Conservation (phyloP, 2,329 filamentous ascomycete species). For the Basipetospora chlamydospora region DNA sequence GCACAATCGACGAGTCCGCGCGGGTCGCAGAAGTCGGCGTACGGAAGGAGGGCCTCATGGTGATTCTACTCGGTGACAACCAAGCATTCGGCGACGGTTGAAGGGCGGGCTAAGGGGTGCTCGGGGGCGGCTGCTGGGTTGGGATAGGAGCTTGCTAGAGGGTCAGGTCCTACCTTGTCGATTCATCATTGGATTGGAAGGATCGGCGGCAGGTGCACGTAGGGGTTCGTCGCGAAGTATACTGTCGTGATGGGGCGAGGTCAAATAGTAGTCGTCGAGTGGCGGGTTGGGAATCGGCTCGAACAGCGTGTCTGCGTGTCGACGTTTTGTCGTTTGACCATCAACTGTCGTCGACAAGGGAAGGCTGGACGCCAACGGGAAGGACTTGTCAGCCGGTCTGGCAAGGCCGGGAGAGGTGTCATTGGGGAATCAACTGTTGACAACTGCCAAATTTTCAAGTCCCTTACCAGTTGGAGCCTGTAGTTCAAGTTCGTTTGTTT, state of each 20-base stretch:
- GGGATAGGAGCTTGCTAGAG: not conserved
- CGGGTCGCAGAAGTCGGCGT: too few species aligned
- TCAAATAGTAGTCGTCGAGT: too few species aligned
- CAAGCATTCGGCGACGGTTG: not conserved
- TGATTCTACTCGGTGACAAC: not conserved
- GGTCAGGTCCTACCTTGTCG: slow-evolving; percentile 38
- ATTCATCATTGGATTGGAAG: slow-evolving; percentile 35
- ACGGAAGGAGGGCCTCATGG: too few species aligned
- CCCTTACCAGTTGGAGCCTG: too few species aligned
- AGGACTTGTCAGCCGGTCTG: slow-evolving; percentile 3
- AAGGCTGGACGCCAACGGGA: slow-evolving; percentile 5
- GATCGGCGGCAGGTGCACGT: not conserved
- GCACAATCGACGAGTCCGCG: too few species aligned
- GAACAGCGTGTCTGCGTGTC: slow-evolving; percentile 1
- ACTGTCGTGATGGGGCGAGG: slow-evolving; percentile 4
- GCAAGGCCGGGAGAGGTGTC: slow-evolving; percentile 4
- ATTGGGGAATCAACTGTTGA: not conserved
- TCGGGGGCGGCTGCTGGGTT: slow-evolving; percentile 9
- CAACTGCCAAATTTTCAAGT: slow-evolving; percentile 2
- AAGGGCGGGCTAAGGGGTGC: slow-evolving; percentile 5
- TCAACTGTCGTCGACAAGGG: slow-evolving; percentile 4
- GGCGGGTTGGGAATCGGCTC: not conserved
- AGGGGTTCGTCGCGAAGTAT: slow-evolving; percentile 13
- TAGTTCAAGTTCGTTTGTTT: too few species aligned
- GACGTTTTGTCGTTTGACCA: slow-evolving; percentile 1